A percentile compares a stretch with the other conserved stretches of the same genome.
Evolutionary conservation across 345 rosid species (phyloP).

Genomic region (Boechera stricta): DNA sequence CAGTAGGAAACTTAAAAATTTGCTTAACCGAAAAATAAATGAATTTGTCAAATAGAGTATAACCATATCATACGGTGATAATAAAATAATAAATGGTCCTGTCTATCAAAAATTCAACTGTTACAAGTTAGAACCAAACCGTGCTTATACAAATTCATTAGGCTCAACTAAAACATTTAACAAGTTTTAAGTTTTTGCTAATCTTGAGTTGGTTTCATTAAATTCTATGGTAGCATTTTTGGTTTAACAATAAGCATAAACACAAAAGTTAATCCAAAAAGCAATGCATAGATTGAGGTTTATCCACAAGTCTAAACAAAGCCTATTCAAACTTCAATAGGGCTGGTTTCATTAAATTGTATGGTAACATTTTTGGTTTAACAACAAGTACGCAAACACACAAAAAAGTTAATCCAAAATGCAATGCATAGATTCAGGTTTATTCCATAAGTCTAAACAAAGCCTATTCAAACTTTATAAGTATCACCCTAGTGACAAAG

Average conservation of each 20-base stretch:
- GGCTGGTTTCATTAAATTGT: not conserved
- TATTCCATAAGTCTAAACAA: not conserved
- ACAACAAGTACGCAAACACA: not conserved
- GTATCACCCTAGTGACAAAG: not conserved
- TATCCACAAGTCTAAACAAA: not conserved
- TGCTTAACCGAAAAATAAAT: not conserved
- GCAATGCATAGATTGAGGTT: not conserved
- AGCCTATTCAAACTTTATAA: not conserved
- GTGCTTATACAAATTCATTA: not conserved
- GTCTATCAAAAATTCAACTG: not conserved
- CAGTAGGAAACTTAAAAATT: not conserved
- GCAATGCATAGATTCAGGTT: constrained; percentile 17
- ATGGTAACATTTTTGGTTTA: not conserved
- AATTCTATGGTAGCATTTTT: constrained; percentile 6
- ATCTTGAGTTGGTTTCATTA: not conserved
- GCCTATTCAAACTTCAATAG: not conserved
- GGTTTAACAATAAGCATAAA: constrained; percentile 6
- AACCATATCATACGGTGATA: not conserved
- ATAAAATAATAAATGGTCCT: not conserved
- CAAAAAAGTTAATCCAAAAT: not conserved
- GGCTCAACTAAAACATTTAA: not conserved
- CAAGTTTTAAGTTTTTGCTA: not conserved
- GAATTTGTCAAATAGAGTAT: not conserved
- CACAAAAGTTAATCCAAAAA: not conserved
- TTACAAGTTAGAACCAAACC: not conserved